Conservation (phyloP, 495 filamentous ascomycete species). For the Aspergillus diversus region DNA sequence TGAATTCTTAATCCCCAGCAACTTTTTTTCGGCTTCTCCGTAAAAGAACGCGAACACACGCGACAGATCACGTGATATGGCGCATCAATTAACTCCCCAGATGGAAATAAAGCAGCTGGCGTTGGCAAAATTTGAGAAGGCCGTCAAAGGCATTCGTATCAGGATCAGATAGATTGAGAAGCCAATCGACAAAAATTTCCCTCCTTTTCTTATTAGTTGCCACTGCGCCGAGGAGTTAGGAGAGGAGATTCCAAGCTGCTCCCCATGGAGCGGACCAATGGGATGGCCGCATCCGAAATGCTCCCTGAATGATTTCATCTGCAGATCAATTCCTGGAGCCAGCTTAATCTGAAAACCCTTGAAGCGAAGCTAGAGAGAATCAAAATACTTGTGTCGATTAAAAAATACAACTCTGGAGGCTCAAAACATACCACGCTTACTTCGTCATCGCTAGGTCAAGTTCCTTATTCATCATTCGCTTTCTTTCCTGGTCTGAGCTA, state of each 20-base stretch:
- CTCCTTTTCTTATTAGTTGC: neutral
- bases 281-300: neutral
- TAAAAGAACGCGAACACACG: conserved; percentile 26
- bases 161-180: neutral
- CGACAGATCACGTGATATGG: conserved; percentile 29
- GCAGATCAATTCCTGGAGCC: conserved; percentile 6
- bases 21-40: conserved; percentile 26
- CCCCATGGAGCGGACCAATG: conserved; percentile 26
- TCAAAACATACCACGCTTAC: neutral
- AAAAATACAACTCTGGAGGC: conserved; percentile 2
- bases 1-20: neutral
- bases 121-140: neutral
- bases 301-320: conserved; percentile 13
- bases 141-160: neutral
- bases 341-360: neutral
- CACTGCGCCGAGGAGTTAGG: neutral
- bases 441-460: neutral
- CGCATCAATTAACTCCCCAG: conserved; percentile 51
- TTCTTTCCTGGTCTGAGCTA: neutral
- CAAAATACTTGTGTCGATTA: neutral
- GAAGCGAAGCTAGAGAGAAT: neutral
- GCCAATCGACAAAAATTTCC: neutral
- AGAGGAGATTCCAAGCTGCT: neutral
- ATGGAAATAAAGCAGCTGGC: neutral
- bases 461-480: neutral